phyloP scores from a whole-genome alignment of 177 flowering plant genomes.

The Vitis hybrid region DNA sequence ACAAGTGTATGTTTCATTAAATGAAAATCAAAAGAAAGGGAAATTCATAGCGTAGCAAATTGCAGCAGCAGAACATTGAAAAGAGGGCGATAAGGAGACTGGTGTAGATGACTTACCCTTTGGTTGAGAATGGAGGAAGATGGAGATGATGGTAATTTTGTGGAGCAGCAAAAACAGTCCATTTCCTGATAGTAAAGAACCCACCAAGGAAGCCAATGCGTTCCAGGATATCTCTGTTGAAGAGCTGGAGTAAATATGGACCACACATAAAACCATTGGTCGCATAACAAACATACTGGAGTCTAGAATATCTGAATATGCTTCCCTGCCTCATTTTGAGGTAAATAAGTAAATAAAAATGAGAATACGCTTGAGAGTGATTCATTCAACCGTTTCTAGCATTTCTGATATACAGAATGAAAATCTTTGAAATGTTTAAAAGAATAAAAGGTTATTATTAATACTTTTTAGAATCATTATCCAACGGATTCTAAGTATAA shows the following conservation, averaged over 20 bases:
- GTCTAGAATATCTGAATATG: no score
- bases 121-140: constrained; percentile 24
- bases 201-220: not conserved
- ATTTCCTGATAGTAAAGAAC: constrained; percentile 12
- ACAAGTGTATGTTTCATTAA: no score
- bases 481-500: no score
- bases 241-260: not conserved
- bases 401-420: no score
- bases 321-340: no score
- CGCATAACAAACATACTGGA: no score
- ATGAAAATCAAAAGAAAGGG: not conserved
- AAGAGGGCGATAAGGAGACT: not conserved
- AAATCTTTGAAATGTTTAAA: no score
- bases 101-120: constrained; percentile 18
- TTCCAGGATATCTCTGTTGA: not conserved
- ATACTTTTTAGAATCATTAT: no score
- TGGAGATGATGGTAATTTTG: constrained; percentile 22
- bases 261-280: constrained; percentile 1
- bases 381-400: no score
- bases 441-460: no score
- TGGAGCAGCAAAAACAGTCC: constrained; percentile 30
- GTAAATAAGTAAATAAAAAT: no score
- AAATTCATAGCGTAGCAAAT: not conserved
- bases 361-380: no score
- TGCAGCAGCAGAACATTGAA: not conserved